Evolutionary conservation across 2,329 filamentous ascomycete species (phyloP), one percentile per base, ranked within the genome.

Genomic region (Aspergillus neotritici): DNA sequence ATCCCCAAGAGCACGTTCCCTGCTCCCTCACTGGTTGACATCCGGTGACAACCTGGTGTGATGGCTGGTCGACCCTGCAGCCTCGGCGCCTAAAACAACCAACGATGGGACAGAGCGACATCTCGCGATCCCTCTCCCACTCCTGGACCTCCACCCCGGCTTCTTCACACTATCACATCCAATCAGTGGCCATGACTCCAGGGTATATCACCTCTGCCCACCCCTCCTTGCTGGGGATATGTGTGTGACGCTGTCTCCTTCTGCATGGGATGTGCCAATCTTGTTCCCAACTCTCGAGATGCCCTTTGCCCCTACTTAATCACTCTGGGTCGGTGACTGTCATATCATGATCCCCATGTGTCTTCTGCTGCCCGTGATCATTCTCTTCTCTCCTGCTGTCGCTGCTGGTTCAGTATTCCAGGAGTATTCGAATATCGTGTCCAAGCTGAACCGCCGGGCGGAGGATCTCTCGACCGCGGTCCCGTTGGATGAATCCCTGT

Each of bases 401-500:
- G 44, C 49, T 46, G 46, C 52, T 43, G 38, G 46, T 30, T 46
- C 53, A 36, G 42, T 47, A 34, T 46, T 43, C 14, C 39, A 42
- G 40, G 40, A 43, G 29, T 41, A 42, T 29, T 39, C 37, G 15
- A 31, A 31, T 37, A 15, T 44, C 11, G 31, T 45, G 29, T 28
- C 31, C 30, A 31, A 46, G n/a, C 38, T 49, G 40, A 34, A 33
- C 35, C 47, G 38, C 40, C 50, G 47, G 31, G 44, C 39, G 11
- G 49, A 40, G 37, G 17, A 37, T 9, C 40, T 48, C 36, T 40
- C 47, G n/a, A 50, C 42, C 4, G 43, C 42, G 4, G 51, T 50
- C 14, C 64, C 80, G 37, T 72, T 80, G 55, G 75, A 89, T 62
- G 70, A 71, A 50, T 68, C 75, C 13, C 80, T 84, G 43, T 78